Percentiles rank a stretch among this genome's conserved stretches.
Evolutionary conservation across 257 asterid genomes (phyloP).

Genomic region (Buddleja alternifolia): DNA sequence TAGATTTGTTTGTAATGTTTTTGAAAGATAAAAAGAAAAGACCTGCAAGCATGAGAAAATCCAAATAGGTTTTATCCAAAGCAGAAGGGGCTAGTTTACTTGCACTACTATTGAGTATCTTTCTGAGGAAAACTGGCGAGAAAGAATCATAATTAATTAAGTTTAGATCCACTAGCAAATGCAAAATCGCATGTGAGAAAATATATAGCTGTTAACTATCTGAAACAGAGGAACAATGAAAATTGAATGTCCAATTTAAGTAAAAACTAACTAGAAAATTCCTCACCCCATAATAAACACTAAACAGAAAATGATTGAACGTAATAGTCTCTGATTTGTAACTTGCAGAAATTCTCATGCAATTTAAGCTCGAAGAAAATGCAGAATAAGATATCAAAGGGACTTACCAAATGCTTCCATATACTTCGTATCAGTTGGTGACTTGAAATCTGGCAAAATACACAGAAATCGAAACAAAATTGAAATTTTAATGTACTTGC

Average conservation of each 20-base stretch:
- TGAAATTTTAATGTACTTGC: constrained; percentile 8
- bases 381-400: constrained; percentile 25
- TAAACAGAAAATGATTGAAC: not conserved
- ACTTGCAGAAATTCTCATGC: constrained; percentile 17
- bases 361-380: not conserved
- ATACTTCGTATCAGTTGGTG: constrained; percentile 82
- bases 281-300: constrained; percentile 8
- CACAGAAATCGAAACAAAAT: constrained; percentile 17
- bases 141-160: not conserved
- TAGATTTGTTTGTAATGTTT: too few species aligned
- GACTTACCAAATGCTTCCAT: constrained; percentile 94
- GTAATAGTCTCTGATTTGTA: not conserved
- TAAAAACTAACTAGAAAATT: not conserved
- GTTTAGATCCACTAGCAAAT: constrained; percentile 2
- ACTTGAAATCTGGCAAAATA: constrained; percentile 76
- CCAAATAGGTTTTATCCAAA: not conserved
- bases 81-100: constrained; percentile 3
- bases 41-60: not conserved
- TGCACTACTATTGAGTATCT: not conserved
- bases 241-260: not conserved
- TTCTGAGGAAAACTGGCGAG: not conserved
- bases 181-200: not conserved
- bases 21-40: constrained; percentile 1
- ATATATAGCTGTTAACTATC: not conserved
- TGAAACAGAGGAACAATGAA: not conserved